Evolutionary conservation across 2,329 filamentous ascomycete genomes (phyloP).

Genomic region (Fusarium secorum): DNA sequence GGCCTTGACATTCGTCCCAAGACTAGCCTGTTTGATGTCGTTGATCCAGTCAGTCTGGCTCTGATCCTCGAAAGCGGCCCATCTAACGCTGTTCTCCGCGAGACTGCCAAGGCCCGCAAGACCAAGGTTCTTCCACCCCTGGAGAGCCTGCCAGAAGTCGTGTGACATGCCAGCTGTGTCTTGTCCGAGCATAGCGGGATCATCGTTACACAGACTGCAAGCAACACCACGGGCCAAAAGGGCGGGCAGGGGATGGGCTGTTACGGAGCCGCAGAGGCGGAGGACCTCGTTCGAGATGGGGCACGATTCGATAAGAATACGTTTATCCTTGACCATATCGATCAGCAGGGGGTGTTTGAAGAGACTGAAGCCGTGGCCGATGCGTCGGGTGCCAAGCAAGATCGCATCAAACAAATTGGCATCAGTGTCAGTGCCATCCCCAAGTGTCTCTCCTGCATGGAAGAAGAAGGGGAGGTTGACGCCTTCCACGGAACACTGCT

Average conservation of each 20-base stretch:
- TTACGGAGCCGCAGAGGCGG: slow-evolving; percentile 77
- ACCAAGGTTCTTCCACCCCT: slow-evolving; percentile 91
- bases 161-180: slow-evolving; percentile 84
- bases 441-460: slow-evolving; percentile 89
- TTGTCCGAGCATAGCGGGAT: slow-evolving; percentile 87
- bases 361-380: slow-evolving; percentile 87
- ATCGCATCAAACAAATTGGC: slow-evolving; percentile 88
- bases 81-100: slow-evolving; percentile 91
- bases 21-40: slow-evolving; percentile 76
- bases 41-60: slow-evolving; percentile 72
- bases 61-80: slow-evolving; percentile 88
- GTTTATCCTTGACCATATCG: slow-evolving; percentile 87
- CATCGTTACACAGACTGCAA: slow-evolving; percentile 88
- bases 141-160: slow-evolving; percentile 93
- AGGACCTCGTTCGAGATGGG: slow-evolving; percentile 91
- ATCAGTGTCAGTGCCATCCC: slow-evolving; percentile 76
- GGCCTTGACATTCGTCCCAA: slow-evolving; percentile 76
- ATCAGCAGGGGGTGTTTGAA: slow-evolving; percentile 92
- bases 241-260: slow-evolving; percentile 81
- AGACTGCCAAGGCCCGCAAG: slow-evolving; percentile 85
- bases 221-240: slow-evolving; percentile 84
- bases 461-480: slow-evolving; percentile 94
- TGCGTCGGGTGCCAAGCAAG: slow-evolving; percentile 83
- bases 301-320: slow-evolving; percentile 88
- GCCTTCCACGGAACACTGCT: slow-evolving; percentile 78